Conservation (phyloP, 2,329 filamentous ascomycete species). For the Basipetospora chlamydospora region DNA sequence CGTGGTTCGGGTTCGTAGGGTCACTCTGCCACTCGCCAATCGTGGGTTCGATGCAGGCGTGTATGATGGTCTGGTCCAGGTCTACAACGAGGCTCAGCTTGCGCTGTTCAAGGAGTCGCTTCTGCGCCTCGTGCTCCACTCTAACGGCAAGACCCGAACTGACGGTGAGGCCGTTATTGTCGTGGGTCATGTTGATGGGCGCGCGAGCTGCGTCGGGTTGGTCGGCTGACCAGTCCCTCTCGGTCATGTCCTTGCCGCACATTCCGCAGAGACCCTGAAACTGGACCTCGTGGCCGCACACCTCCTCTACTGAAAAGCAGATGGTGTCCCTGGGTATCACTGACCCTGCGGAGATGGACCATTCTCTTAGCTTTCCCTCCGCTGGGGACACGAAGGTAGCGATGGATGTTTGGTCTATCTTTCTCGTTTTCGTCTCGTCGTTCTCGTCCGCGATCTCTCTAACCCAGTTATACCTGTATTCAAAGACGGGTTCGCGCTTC, state of each 20-base stretch:
- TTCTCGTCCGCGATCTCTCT: constrained; percentile 40
- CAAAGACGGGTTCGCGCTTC: constrained; percentile 64
- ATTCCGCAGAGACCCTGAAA: constrained; percentile 81
- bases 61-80: constrained; percentile 95
- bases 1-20: constrained; percentile 75
- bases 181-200: constrained; percentile 88
- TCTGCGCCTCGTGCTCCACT: constrained; percentile 76
- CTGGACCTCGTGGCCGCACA: constrained; percentile 81
- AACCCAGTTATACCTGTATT: constrained; percentile 73
- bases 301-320: constrained; percentile 70
- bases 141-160: constrained; percentile 67
- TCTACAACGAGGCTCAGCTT: constrained; percentile 93
- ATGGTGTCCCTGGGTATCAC: constrained; percentile 43
- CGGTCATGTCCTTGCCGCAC: constrained; percentile 93
- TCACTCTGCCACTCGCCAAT: constrained; percentile 92
- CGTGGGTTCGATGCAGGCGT: constrained; percentile 92
- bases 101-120: constrained; percentile 60
- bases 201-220: constrained; percentile 69
- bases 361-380: constrained; percentile 64
- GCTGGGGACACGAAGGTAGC: constrained; percentile 71
- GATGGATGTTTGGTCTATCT: constrained; percentile 53
- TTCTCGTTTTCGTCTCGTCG: constrained; percentile 26
- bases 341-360: constrained; percentile 58
- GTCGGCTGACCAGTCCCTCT: constrained; percentile 72
- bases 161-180: constrained; percentile 75